These are phyloP conservation scores for Pseudisothecium myosuroides DNA, from an alignment of 225 moss, liverwort and hornwort genomes.

Conservation along the genomic window DNA sequence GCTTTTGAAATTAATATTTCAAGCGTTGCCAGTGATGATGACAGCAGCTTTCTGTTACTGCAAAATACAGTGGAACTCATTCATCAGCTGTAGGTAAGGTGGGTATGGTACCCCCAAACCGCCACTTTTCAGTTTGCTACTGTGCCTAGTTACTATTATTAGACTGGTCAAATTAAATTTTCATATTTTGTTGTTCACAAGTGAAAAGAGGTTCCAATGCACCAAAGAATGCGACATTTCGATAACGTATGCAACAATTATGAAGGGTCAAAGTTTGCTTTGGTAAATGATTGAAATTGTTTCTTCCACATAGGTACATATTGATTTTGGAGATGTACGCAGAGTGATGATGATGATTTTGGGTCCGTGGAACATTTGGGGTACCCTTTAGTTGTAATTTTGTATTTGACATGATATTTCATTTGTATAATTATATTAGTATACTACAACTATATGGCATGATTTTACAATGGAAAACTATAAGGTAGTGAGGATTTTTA, in stretches of 20 bases:
- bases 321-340: background rate
- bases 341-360: background rate
- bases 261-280: background rate
- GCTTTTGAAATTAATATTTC: background rate
- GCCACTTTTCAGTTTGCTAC: background rate
- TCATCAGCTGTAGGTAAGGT: background rate
- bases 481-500: background rate
- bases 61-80: background rate
- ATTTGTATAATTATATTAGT: background rate
- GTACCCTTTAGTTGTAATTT: background rate
- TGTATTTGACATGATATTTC: background rate
- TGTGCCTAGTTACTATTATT: background rate
- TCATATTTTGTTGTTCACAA: background rate
- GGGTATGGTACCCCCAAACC: background rate
- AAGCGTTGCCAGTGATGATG: background rate
- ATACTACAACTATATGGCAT: no score
- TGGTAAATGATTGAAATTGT: background rate
- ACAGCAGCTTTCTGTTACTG: background rate
- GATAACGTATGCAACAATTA: background rate
- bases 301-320: background rate
- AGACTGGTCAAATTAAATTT: background rate
- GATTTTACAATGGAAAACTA: background rate
- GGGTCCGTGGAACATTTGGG: rapidly evolving
- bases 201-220: background rate
- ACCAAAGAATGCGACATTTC: rapidly evolving